phyloP scores from a whole-genome alignment of 768 basidiomycete species.

The Kwoniella dendrophila region DNA sequence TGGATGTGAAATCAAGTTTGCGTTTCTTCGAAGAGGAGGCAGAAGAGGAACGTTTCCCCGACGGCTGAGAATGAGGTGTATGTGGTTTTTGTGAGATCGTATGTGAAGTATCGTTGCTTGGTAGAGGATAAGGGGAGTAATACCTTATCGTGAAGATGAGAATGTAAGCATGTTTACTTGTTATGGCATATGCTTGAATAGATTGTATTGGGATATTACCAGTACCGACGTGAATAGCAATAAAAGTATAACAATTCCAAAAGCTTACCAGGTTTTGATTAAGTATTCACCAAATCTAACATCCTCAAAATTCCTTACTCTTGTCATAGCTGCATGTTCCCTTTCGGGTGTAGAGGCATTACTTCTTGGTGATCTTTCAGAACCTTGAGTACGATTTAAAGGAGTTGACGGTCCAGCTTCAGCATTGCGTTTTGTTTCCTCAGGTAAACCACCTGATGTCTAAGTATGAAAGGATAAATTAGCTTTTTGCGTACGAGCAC shows the following conservation, averaged over 20 bases:
- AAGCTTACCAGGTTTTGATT: slow-evolving; percentile 78
- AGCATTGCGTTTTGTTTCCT: neutral
- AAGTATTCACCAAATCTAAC: slow-evolving; percentile 83
- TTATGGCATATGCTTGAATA: neutral
- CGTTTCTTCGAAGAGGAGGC: slow-evolving; percentile 11
- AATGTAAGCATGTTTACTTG: neutral
- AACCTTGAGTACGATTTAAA: neutral
- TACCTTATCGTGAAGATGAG: slow-evolving; percentile 64
- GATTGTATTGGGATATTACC: neutral
- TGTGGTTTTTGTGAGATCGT: neutral
- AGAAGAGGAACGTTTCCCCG: too few relatives aligned
- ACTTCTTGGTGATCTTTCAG: slow-evolving; percentile 5
- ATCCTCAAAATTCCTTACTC: slow-evolving; percentile 73
- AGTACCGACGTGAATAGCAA: too few relatives aligned
- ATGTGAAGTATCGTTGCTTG: slow-evolving; percentile 30
- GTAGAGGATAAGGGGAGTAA: slow-evolving; percentile 81
- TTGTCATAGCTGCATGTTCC: slow-evolving; percentile 46
- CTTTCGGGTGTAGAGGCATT: slow-evolving; percentile 39
- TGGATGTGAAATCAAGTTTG: neutral
- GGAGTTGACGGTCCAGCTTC: slow-evolving; percentile 9
- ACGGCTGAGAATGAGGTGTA: slow-evolving; percentile 1
- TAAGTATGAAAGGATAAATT: too few relatives aligned
- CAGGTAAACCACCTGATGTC: neutral
- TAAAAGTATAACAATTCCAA: neutral
- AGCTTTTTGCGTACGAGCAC: too few relatives aligned